Conservation (phyloP, 2,329 filamentous ascomycete genomes). For the Cladorrhinum sp. region DNA sequence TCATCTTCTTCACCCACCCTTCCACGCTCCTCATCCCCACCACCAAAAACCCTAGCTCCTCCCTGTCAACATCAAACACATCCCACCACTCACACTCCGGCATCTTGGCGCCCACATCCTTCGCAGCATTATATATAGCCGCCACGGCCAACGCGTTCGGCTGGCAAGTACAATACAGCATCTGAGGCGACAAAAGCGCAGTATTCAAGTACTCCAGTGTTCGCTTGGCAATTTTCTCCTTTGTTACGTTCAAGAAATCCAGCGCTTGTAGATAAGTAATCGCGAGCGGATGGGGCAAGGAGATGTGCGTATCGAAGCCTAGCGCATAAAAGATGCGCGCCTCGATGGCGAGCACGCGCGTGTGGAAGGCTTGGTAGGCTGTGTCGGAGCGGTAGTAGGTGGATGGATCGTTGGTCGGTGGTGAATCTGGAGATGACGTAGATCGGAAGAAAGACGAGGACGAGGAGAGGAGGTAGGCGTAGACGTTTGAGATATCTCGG, state of each 20-base stretch:
- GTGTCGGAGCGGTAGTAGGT: conserved; percentile 71
- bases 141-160: conserved; percentile 81
- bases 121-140: conserved; percentile 84
- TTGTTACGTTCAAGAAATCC: conserved; percentile 53
- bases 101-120: conserved; percentile 72
- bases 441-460: conserved; percentile 52
- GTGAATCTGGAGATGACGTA: conserved; percentile 28
- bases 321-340: conserved; percentile 71
- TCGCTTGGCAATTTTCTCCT: conserved; percentile 57
- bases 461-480: conserved; percentile 67
- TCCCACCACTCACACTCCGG: conserved; percentile 94
- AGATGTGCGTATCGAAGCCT: conserved; percentile 79
- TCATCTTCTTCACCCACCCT: conserved; percentile 62
- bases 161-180: conserved; percentile 89
- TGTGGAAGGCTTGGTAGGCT: conserved; percentile 63
- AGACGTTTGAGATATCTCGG: conserved; percentile 79
- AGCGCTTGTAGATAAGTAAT: conserved; percentile 92
- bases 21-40: conserved; percentile 79
- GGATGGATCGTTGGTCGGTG: conserved; percentile 41
- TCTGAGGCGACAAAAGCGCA: conserved; percentile 79
- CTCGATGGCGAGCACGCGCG: conserved; percentile 69
- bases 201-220: conserved; percentile 81
- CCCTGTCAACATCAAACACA: conserved; percentile 91
- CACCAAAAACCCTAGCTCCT: conserved; percentile 90
- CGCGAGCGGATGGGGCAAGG: conserved; percentile 79